These are phyloP conservation scores for Tricholoma saponaceum DNA, from an alignment of 768 basidiomycete genomes.

Conservation along the genomic window DNA sequence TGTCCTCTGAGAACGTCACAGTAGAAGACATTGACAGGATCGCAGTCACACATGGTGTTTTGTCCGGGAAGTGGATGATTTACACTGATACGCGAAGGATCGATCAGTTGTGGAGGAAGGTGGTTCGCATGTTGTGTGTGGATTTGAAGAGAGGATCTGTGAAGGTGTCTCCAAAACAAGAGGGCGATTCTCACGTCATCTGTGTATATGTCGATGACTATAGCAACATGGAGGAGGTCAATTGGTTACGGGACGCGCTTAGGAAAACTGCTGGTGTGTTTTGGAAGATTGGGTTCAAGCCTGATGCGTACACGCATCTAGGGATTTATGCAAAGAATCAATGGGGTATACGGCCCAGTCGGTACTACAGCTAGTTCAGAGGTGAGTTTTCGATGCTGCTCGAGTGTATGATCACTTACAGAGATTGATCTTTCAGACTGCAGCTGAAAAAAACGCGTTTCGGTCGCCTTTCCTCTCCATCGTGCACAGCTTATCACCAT, in stretches of 20 bases:
- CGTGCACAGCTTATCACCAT: no score
- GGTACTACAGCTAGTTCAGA: constrained; percentile 14
- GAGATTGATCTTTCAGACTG: no score
- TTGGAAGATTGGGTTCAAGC: constrained; percentile 37
- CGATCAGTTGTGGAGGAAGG: constrained; percentile 31
- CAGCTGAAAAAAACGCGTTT: not conserved
- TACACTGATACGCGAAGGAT: constrained; percentile 26
- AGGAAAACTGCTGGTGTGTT: constrained; percentile 27
- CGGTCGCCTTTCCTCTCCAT: no score
- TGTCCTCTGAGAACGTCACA: constrained; percentile 21
- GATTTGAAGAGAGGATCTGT: constrained; percentile 23
- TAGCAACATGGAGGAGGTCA: constrained; percentile 22
- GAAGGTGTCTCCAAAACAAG: constrained; percentile 31
- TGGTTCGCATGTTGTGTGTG: constrained; percentile 26
- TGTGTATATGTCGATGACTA: constrained; percentile 32
- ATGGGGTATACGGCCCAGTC: constrained; percentile 31
- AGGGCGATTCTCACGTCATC: constrained; percentile 30
- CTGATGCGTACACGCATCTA: constrained; percentile 35
- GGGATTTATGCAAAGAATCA: constrained; percentile 33
- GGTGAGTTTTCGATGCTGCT: no score
- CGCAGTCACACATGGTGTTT: constrained; percentile 26
- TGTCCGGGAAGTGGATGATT: constrained; percentile 37
- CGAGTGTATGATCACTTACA: no score
- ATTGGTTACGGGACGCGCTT: constrained; percentile 24
- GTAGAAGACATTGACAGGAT: constrained; percentile 29